Evolutionary conservation across 2,329 filamentous ascomycete genomes (phyloP).

Genomic region (Clarireedia monteithiana): DNA sequence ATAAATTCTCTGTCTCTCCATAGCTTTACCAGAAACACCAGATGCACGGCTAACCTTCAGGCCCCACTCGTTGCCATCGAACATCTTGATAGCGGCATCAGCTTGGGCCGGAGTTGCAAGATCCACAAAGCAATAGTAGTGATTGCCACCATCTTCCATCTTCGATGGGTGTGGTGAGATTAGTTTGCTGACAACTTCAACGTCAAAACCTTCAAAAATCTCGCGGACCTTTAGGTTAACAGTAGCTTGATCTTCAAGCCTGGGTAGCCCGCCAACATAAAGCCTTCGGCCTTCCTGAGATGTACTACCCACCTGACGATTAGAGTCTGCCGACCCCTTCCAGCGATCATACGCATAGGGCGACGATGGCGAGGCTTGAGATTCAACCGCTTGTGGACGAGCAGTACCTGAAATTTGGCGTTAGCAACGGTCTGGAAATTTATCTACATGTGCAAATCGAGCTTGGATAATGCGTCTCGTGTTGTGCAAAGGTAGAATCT

Average conservation of each 20-base stretch:
- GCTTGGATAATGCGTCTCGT: not conserved
- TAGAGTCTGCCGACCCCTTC: slow-evolving; percentile 17
- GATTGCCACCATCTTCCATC: slow-evolving; percentile 42
- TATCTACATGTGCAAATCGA: not conserved
- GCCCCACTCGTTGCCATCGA: slow-evolving; percentile 26
- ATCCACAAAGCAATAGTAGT: slow-evolving; percentile 62
- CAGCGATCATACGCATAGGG: slow-evolving; percentile 19
- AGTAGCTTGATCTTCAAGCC: slow-evolving; percentile 40
- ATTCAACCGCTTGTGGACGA: not conserved
- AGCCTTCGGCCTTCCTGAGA: slow-evolving; percentile 35
- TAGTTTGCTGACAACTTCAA: slow-evolving; percentile 31
- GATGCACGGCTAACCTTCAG: slow-evolving; percentile 16
- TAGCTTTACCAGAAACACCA: slow-evolving; percentile 16
- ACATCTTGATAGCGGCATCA: slow-evolving; percentile 38
- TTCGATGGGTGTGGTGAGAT: slow-evolving; percentile 53
- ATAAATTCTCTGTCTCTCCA: slow-evolving; percentile 37
- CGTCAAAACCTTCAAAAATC: slow-evolving; percentile 40
- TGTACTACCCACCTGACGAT: slow-evolving; percentile 10
- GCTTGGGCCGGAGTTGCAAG: slow-evolving; percentile 48
- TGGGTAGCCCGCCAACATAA: slow-evolving; percentile 43
- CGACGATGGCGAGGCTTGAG: not conserved
- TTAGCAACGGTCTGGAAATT: not conserved
- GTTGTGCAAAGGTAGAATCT: slow-evolving; percentile 2
- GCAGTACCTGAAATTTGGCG: not conserved
- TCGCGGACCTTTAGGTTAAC: slow-evolving; percentile 39